Conservation (phyloP, 805 yeast species). For the Sugiyamaella boreocaroliniensis region DNA sequence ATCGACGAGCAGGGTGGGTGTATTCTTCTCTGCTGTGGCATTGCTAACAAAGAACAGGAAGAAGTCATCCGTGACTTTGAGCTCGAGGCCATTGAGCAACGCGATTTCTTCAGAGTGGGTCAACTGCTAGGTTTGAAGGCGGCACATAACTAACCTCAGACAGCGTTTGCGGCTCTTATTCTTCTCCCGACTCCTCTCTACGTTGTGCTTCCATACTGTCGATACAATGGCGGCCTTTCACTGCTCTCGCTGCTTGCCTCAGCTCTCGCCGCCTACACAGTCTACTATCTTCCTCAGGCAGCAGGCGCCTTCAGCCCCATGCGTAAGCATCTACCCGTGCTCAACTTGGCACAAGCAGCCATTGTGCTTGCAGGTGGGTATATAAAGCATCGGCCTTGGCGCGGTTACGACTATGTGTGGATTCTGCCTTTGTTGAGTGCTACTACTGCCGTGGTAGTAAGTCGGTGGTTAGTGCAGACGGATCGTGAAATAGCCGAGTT, state of each 20-base stretch:
- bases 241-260: conserved; percentile 1
- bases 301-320: conserved; percentile 3
- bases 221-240: conserved; percentile 13
- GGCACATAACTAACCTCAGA: conserved; percentile 11
- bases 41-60: conserved; percentile 24
- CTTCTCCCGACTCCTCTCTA: conserved; percentile 30
- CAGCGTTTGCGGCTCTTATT: conserved; percentile 23
- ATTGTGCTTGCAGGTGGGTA: conserved; percentile 20
- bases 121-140: not conserved
- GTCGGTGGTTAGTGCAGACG: conserved; percentile 27
- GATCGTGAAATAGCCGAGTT: conserved; percentile 8
- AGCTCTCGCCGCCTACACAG: conserved; percentile 11
- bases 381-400: conserved; percentile 22
- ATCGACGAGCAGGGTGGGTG: conserved; percentile 19
- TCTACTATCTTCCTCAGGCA: conserved; percentile 13
- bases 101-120: conserved; percentile 17
- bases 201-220: conserved; percentile 24
- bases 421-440: conserved; percentile 24
- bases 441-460: conserved; percentile 19
- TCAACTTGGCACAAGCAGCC: conserved; percentile 19
- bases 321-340: conserved; percentile 7
- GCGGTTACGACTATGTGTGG: conserved; percentile 29
- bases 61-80: conserved; percentile 22
- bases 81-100: conserved; percentile 20
- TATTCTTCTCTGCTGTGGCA: not conserved